These are phyloP conservation scores for Malassezia nana DNA, from an alignment of 1,284 basidiomycete genomes.

Conservation along the genomic window DNA sequence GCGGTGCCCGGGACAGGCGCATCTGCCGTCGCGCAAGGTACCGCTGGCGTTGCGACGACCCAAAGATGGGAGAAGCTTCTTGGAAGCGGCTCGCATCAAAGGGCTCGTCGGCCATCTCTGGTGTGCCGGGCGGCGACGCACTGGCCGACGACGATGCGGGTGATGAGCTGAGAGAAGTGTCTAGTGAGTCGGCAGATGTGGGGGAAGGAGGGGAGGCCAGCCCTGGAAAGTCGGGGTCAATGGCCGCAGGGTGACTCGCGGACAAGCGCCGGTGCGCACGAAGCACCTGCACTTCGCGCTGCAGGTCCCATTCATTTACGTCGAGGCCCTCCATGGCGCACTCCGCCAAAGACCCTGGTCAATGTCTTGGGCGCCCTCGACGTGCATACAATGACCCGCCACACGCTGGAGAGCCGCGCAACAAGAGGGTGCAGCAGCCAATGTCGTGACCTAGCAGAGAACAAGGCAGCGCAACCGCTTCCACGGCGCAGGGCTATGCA, in stretches of 20 bases:
- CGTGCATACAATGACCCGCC: neutral
- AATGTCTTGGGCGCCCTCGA: neutral
- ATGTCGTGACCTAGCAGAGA: neutral
- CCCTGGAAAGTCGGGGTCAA: constrained; percentile 45
- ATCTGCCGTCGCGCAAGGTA: constrained; percentile 7
- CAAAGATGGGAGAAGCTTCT: constrained; percentile 10
- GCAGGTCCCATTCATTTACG: constrained; percentile 26
- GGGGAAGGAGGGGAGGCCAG: neutral
- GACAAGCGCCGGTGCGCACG: constrained; percentile 42
- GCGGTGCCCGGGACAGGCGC: neutral
- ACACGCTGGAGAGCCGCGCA: neutral
- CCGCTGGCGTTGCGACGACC: constrained; percentile 6
- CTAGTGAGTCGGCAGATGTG: constrained; percentile 10
- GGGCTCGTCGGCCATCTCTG: neutral
- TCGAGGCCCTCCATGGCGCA: constrained; percentile 6
- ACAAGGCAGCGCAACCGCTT: neutral
- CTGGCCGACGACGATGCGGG: neutral
- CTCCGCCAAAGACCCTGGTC: neutral
- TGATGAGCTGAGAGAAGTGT: neutral
- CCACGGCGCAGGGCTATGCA: neutral
- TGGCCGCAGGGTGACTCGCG: constrained; percentile 31
- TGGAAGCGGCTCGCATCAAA: neutral
- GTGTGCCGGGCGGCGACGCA: constrained; percentile 4
- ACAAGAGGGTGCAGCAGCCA: neutral
- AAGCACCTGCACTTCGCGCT: constrained; percentile 44